These are phyloP conservation scores for Gossypium gossypioides DNA, from an alignment of 441 rosid species.

Conservation along the genomic window DNA sequence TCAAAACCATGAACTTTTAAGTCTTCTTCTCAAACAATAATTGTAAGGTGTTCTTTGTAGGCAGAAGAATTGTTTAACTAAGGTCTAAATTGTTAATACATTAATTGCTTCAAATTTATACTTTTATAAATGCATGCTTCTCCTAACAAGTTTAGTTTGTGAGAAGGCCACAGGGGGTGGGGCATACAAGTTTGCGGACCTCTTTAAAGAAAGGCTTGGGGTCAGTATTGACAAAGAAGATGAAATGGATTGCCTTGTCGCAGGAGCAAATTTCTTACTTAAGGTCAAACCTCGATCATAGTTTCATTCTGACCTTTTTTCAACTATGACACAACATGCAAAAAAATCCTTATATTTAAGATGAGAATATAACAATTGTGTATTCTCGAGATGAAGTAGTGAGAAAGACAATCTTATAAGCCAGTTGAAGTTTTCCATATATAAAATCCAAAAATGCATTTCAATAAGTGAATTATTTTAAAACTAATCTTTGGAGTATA, in stretches of 20 bases:
- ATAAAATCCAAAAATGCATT: background rate
- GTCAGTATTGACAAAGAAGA: conserved; percentile 95
- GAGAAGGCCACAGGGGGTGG: conserved; percentile 98
- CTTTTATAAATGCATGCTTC: conserved; percentile 3
- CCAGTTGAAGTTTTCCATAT: background rate
- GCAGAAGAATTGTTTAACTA: background rate
- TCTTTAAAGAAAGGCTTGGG: conserved; percentile 91
- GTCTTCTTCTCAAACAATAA: background rate
- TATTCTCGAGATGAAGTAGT: background rate
- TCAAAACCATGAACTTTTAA: background rate
- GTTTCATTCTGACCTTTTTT: background rate
- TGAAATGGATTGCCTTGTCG: conserved; percentile 97
- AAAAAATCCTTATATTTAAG: background rate
- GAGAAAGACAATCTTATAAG: background rate
- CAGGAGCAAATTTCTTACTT: conserved; percentile 95
- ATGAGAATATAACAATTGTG: background rate
- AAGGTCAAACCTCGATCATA: conserved; percentile 40
- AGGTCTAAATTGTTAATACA: background rate
- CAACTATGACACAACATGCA: background rate
- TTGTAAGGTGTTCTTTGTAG: background rate
- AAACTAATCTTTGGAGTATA: background rate
- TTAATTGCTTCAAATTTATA: background rate
- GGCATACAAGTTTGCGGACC: conserved; percentile 84
- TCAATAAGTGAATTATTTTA: background rate
- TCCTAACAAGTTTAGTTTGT: conserved; percentile 26